Evolutionary conservation across 345 rosid species (phyloP).

Genomic region (Clarkia xantiana): DNA sequence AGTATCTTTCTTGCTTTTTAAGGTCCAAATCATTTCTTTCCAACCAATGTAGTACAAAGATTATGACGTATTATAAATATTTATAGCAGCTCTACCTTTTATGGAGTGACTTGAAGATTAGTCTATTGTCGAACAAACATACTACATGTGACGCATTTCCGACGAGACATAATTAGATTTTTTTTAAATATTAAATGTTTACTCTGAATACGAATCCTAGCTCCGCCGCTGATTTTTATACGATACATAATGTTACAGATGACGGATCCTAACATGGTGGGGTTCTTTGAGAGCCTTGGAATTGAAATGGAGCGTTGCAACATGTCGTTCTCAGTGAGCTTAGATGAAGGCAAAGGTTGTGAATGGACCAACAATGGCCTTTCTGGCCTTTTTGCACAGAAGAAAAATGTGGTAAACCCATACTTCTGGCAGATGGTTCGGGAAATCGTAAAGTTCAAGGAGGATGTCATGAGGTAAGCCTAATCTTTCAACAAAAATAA

Average conservation of each 20-base stretch:
- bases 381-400: slow-evolving; percentile 64
- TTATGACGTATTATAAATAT: too few relatives aligned
- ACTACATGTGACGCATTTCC: too few relatives aligned
- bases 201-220: background rate
- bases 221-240: background rate
- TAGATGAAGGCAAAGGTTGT: slow-evolving; percentile 53
- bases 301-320: slow-evolving; percentile 69
- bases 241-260: slow-evolving; percentile 27
- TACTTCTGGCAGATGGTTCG: slow-evolving; percentile 78
- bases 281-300: slow-evolving; percentile 64
- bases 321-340: slow-evolving; percentile 81
- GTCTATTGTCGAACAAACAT: too few relatives aligned
- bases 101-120: too few relatives aligned
- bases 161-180: too few relatives aligned
- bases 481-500: too few relatives aligned
- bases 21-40: too few relatives aligned
- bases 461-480: slow-evolving; percentile 39
- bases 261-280: slow-evolving; percentile 90
- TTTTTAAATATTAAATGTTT: too few relatives aligned
- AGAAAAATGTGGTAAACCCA: slow-evolving; percentile 42
- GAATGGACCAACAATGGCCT: slow-evolving; percentile 86
- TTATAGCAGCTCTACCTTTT: too few relatives aligned
- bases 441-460: slow-evolving; percentile 53
- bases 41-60: too few relatives aligned
- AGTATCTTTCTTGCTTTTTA: too few relatives aligned